phyloP scores from a whole-genome alignment of 306 rosid genomes.

The Biancaea sappan region DNA sequence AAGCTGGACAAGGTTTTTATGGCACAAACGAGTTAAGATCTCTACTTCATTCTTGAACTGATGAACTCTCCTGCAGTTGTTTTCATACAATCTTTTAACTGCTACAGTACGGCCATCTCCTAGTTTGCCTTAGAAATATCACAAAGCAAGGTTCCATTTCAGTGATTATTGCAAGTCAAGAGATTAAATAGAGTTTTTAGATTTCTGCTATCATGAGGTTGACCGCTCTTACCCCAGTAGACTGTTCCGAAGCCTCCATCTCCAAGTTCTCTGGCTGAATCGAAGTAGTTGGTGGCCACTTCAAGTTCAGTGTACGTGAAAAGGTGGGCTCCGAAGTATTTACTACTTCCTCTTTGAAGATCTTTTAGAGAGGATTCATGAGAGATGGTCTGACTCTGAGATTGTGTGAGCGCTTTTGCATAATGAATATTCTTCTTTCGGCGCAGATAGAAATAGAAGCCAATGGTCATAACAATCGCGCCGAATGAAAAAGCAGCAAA shows the following conservation, averaged over 20 bases:
- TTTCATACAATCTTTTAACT: slow-evolving; percentile 44
- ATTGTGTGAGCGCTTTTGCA: slow-evolving; percentile 25
- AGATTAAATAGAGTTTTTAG: too few relatives aligned
- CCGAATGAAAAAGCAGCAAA: slow-evolving; percentile 16
- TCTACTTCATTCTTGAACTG: slow-evolving; percentile 52
- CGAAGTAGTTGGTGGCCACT: slow-evolving; percentile 70
- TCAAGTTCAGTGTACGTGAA: slow-evolving; percentile 71
- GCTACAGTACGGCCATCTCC: slow-evolving; percentile 41
- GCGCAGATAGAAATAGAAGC: slow-evolving; percentile 31
- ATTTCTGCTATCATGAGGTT: background rate
- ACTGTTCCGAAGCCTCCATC: slow-evolving; percentile 90
- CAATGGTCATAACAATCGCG: slow-evolving; percentile 20
- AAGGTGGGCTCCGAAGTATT: slow-evolving; percentile 54
- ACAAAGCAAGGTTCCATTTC: slow-evolving; percentile 3
- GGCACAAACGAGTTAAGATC: slow-evolving; percentile 48
- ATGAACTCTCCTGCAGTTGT: slow-evolving; percentile 30
- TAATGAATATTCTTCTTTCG: slow-evolving; percentile 31
- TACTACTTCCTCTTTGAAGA: slow-evolving; percentile 50
- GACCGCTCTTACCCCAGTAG: slow-evolving; percentile 56
- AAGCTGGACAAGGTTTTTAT: slow-evolving; percentile 49
- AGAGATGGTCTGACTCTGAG: slow-evolving; percentile 41
- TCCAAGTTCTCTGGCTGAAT: slow-evolving; percentile 64
- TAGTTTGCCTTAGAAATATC: slow-evolving; percentile 51
- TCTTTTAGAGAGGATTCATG: slow-evolving; percentile 36
- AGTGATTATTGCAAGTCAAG: slow-evolving; percentile 20